phyloP scores from a whole-genome alignment of 768 basidiomycete species.

The Suillus discolor region DNA sequence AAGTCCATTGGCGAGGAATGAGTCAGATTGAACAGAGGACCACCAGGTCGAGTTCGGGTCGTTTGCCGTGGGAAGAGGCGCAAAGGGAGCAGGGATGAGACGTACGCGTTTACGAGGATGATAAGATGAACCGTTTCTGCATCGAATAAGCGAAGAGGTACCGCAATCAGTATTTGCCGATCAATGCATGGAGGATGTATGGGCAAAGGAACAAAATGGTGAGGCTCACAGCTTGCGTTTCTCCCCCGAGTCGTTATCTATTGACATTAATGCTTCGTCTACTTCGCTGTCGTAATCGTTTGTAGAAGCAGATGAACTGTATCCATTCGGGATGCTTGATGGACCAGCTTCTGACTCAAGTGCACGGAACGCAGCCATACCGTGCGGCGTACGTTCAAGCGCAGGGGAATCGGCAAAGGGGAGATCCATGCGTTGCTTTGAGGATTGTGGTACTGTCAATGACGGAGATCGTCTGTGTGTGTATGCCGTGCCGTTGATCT shows the following conservation, averaged over 20 bases:
- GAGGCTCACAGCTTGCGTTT: constrained; percentile 65
- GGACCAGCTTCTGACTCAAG: constrained; percentile 50
- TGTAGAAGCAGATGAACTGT: constrained; percentile 14
- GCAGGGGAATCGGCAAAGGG: constrained; percentile 70
- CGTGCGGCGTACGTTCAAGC: constrained; percentile 66
- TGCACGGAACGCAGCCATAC: constrained; percentile 69
- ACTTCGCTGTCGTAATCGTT: constrained; percentile 40
- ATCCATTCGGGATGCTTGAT: constrained; percentile 36
- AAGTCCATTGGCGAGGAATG: constrained; percentile 64
- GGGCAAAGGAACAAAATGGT: neutral
- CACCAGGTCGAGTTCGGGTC: constrained; percentile 70
- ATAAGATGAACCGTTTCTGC: constrained; percentile 30
- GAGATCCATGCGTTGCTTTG: constrained; percentile 36
- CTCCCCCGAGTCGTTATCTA: constrained; percentile 46
- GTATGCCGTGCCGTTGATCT: constrained; percentile 43
- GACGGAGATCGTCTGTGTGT: constrained; percentile 44
- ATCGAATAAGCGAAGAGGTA: constrained; percentile 31
- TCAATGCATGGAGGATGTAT: neutral
- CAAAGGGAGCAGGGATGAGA: constrained; percentile 30
- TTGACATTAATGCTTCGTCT: constrained; percentile 33
- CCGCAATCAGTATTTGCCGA: neutral
- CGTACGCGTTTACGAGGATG: constrained; percentile 68
- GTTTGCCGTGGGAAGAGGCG: constrained; percentile 37
- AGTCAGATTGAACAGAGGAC: constrained; percentile 65
- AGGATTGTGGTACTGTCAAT: constrained; percentile 30